A percentile compares a stretch with the other conserved stretches of the same genome.
Conservation (phyloP, 371 early-diverging fungal genomes). For the Mortierella sp. region DNA sequence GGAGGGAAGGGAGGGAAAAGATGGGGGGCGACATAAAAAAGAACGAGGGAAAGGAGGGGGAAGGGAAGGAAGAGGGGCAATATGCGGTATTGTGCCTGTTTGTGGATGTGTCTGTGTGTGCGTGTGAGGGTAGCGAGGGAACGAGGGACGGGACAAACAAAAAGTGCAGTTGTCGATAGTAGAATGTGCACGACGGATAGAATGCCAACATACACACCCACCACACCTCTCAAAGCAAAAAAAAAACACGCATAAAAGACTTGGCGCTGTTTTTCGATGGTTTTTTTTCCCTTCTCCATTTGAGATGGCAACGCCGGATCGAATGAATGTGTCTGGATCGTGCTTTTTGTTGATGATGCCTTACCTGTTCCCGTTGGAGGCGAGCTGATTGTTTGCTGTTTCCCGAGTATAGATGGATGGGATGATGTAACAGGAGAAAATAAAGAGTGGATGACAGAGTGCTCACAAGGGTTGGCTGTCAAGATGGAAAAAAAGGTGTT, state of each 20-base stretch:
- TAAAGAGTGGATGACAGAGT: not conserved
- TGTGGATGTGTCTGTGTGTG: constrained; percentile 8
- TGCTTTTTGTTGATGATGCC: not conserved
- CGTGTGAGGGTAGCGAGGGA: not conserved
- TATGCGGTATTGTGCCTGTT: constrained; percentile 4
- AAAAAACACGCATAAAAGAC: not conserved
- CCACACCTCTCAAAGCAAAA: no score
- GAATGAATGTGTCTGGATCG: not conserved
- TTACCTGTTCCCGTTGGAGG: not conserved
- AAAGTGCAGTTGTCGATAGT: not conserved
- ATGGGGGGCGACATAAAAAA: not conserved
- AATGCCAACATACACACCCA: not conserved
- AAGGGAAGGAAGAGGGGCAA: not conserved
- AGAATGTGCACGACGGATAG: not conserved
- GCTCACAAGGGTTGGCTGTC: not conserved
- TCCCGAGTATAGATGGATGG: not conserved
- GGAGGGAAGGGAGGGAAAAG: not conserved
- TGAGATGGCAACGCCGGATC: not conserved
- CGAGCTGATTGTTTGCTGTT: not conserved
- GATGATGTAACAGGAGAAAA: not conserved
- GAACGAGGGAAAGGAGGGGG: not conserved
- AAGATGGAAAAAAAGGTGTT: not conserved
- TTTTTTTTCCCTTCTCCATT: not conserved
- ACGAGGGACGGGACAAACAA: not conserved
- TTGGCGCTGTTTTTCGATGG: not conserved